These are phyloP conservation scores for Brassica juncea DNA, from an alignment of 345 rosid species.

Conservation along the genomic window DNA sequence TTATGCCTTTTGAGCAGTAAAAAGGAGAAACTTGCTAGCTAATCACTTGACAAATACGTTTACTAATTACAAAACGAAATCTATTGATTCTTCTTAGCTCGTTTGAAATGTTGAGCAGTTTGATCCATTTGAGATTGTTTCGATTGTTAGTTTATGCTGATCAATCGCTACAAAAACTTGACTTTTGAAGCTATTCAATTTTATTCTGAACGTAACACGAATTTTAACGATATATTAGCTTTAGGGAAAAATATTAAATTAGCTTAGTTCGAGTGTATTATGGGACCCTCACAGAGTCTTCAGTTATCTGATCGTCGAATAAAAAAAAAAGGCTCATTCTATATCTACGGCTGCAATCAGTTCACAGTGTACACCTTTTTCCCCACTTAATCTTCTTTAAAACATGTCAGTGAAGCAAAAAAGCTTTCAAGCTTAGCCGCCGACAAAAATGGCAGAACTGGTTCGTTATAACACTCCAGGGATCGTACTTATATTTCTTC, in stretches of 20 bases:
- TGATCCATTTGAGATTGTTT: not conserved
- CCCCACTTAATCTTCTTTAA: conserved; percentile 10
- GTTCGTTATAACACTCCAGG: not conserved
- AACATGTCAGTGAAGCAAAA: conserved; percentile 21
- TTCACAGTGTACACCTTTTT: not conserved
- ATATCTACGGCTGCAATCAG: conserved; percentile 23
- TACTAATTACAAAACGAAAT: conserved; percentile 3
- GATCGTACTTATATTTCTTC: not conserved
- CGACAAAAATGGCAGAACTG: conserved; percentile 37
- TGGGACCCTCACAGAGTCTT: not conserved
- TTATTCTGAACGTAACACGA: not conserved
- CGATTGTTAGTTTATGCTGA: not conserved
- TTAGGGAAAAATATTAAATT: not conserved
- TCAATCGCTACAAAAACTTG: not conserved
- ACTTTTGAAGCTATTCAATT: not conserved
- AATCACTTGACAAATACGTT: conserved; percentile 12
- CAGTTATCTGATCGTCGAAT: conserved; percentile 8
- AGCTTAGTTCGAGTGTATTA: not conserved
- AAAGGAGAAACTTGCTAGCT: conserved; percentile 4
- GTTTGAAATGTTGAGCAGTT: not conserved
- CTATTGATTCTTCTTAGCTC: not conserved
- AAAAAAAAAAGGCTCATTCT: not conserved
- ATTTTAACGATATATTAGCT: not conserved
- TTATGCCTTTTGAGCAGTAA: conserved; percentile 3
- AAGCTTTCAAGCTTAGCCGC: conserved; percentile 29